Evolutionary conservation across 345 rosid species (phyloP), one percentile per base, ranked within the genome.

Genomic region (Limnanthes douglasii): DNA sequence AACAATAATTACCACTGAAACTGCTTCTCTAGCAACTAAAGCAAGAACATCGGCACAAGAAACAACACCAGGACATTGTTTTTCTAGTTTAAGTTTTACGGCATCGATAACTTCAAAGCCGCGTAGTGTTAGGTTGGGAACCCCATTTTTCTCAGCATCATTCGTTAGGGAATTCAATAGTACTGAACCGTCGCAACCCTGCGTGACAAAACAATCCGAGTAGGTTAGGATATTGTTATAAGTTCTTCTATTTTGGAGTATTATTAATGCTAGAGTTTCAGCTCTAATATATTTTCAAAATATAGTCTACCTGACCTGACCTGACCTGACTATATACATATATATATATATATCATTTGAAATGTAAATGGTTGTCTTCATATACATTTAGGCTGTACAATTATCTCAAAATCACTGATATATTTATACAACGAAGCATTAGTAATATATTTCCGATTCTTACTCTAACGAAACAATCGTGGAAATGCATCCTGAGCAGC

Each of bases 111-210:
- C 20, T 11, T 65, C 54, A 44, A 40, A 81, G 7, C 88, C 93
- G 50, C 88, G 53, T 8, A 83, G 75, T 19, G 41, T 61, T 6
- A 11, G 51, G 49, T 86, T 82, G 14, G 94, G 73, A 22, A 2
- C 0, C 5, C 69, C 60, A 11, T 58, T 48, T 31, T 70, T 86
- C 48, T 86, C 97, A 19, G 68, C 59, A 11, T 53, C 40, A 2
- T 62, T 54, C 30, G 34, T 69, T 2, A 60, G 39, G 1, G 75
- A 61, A 47, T 83, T 61, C 28, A 86, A 45, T 43, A 86, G 51
- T 8, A 86, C 45, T 3, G 97, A 86, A 0, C 67, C 97, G 7
- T 86, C 97, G 8, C 95, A 82, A 19, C 97, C 97, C 97, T 78
- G 60, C n/a, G n/a, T n/a, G n/a, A n/a, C n/a, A 41, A 5, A 24